A percentile compares a stretch with the other conserved stretches of the same genome.
phyloP scores from a whole-genome alignment of 345 rosid genomes.

The Capsella bursapastoris region DNA sequence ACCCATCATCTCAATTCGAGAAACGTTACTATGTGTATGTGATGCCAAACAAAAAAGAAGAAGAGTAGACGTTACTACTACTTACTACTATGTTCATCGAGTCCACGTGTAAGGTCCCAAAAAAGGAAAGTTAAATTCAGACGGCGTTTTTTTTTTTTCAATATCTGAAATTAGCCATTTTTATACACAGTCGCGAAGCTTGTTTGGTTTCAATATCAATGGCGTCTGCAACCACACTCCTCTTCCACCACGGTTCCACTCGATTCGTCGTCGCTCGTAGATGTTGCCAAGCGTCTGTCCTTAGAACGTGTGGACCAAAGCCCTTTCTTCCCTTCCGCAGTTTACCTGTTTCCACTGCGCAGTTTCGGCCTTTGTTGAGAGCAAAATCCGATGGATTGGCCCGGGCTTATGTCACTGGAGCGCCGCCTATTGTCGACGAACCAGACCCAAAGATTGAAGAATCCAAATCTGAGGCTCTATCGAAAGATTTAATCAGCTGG shows the following conservation, averaged over 20 bases:
- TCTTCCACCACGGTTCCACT: slow-evolving; percentile 47
- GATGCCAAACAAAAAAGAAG: not conserved
- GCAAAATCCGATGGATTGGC: slow-evolving; percentile 44
- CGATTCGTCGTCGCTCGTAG: slow-evolving; percentile 35
- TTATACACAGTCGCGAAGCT: slow-evolving; percentile 3
- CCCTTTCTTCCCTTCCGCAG: slow-evolving; percentile 38
- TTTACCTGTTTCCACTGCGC: slow-evolving; percentile 46
- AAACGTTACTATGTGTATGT: not conserved
- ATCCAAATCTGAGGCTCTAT: slow-evolving; percentile 39
- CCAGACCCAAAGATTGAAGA: slow-evolving; percentile 53
- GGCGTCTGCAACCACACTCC: slow-evolving; percentile 51
- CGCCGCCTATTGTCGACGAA: slow-evolving; percentile 66
- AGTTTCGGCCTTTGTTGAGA: slow-evolving; percentile 30
- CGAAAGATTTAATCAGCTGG: slow-evolving; percentile 61
- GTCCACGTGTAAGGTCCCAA: slow-evolving; percentile 14
- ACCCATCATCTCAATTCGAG: not conserved
- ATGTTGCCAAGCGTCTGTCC: slow-evolving; percentile 28
- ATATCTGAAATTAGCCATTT: not conserved
- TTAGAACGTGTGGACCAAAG: not conserved
- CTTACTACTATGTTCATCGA: not conserved
- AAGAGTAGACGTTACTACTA: not conserved
- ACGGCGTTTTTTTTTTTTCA: not conserved
- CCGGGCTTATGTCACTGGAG: slow-evolving; percentile 78
- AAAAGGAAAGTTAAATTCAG: slow-evolving; percentile 4
- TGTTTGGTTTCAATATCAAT: slow-evolving; percentile 30